Percentiles rank a stretch among this genome's conserved stretches.
phyloP scores from a whole-genome alignment of 1,139 yeast genomes.

The Saccharomyces hybrid region DNA sequence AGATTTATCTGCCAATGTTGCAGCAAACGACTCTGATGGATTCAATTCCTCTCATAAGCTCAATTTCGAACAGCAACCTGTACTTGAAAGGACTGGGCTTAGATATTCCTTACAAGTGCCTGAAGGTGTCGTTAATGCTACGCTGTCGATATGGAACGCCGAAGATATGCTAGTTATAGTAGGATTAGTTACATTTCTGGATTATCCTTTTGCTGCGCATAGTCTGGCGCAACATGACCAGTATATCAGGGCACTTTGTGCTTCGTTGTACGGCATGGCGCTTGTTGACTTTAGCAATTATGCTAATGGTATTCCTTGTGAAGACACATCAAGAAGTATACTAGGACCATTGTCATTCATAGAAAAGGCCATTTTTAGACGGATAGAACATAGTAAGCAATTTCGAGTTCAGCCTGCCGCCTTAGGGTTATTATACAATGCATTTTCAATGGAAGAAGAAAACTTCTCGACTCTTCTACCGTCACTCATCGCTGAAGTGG shows the following conservation, averaged over 20 bases:
- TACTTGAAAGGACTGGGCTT: not conserved
- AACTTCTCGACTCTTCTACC: conserved; percentile 7
- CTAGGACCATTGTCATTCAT: conserved; percentile 3
- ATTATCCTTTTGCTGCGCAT: conserved; percentile 14
- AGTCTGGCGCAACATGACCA: conserved; percentile 13
- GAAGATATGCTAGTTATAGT: conserved; percentile 11
- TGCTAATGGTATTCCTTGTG: not conserved
- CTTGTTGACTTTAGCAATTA: conserved; percentile 7
- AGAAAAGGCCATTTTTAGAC: conserved; percentile 4
- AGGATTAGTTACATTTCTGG: conserved; percentile 15
- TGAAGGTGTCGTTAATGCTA: conserved; percentile 1
- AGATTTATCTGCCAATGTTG: too few relatives aligned
- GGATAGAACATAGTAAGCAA: not conserved
- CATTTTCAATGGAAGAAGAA: not conserved
- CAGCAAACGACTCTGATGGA: too few relatives aligned
- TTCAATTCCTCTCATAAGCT: too few relatives aligned
- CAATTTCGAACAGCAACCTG: too few relatives aligned
- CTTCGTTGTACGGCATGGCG: conserved; percentile 16
- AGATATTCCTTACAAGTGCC: not conserved
- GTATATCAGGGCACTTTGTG: conserved; percentile 12
- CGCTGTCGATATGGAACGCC: conserved; percentile 11
- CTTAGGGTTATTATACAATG: not conserved
- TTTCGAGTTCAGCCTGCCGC: not conserved
- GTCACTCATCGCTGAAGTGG: conserved; percentile 10
- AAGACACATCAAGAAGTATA: not conserved